Conservation (phyloP, 2,329 filamentous ascomycete genomes). For the Trichophaea hybrida region DNA sequence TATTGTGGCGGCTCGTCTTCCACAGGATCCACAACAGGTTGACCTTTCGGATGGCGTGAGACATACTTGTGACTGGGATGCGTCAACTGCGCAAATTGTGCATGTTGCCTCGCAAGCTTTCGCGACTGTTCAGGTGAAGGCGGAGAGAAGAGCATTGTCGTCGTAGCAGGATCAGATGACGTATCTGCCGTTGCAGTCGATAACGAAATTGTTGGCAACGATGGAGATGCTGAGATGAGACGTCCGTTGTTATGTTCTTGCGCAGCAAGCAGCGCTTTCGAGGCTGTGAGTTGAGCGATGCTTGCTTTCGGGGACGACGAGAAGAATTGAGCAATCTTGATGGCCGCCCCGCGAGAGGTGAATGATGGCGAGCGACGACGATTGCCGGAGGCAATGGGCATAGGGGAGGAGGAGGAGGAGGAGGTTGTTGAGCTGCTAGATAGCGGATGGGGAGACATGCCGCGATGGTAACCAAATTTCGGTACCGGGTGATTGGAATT, state of each 20-base stretch:
- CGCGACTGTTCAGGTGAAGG: constrained; percentile 71
- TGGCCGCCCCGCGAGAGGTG: constrained; percentile 41
- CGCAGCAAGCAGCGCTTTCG: constrained; percentile 42
- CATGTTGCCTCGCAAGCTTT: constrained; percentile 60
- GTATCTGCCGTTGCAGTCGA: constrained; percentile 66
- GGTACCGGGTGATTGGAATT: background rate
- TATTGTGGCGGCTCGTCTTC: constrained; percentile 96
- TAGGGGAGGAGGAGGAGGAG: constrained; percentile 18
- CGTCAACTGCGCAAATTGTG: constrained; percentile 78
- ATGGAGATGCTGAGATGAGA: constrained; percentile 53
- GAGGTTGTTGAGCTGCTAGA: constrained; percentile 14
- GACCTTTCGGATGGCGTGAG: constrained; percentile 64
- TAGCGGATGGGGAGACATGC: constrained; percentile 23
- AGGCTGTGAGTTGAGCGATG: constrained; percentile 51
- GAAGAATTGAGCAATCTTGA: constrained; percentile 70
- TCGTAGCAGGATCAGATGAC: constrained; percentile 52
- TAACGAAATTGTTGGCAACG: constrained; percentile 79
- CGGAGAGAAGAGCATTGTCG: constrained; percentile 71
- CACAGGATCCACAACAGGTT: constrained; percentile 64
- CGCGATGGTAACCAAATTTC: constrained; percentile 1
- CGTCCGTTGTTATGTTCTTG: constrained; percentile 47
- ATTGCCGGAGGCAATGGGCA: constrained; percentile 13
- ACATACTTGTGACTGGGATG: constrained; percentile 73
- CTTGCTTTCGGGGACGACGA: constrained; percentile 65
- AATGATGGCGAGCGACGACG: constrained; percentile 20